Conservation (phyloP, 2,329 filamentous ascomycete genomes). For the Sclerotinia minor region DNA sequence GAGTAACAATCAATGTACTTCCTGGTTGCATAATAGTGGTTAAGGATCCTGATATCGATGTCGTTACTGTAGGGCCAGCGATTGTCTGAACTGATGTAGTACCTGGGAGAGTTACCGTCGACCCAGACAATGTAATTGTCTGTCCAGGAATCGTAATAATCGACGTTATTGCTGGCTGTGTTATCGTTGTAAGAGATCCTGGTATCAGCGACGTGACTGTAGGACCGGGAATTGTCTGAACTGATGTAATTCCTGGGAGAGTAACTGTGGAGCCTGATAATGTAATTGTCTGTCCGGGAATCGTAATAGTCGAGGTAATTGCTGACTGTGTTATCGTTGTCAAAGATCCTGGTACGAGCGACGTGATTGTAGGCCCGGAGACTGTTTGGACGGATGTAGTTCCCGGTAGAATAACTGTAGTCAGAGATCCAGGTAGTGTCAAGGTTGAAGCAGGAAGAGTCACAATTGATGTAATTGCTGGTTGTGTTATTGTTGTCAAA, state of each 20-base stretch:
- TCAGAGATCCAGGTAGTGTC: slow-evolving; percentile 13
- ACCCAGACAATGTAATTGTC: background rate
- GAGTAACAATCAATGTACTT: slow-evolving; percentile 22
- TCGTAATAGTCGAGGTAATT: background rate
- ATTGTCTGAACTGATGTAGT: slow-evolving; percentile 10
- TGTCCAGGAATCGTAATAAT: background rate
- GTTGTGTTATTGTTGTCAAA: slow-evolving; percentile 24
- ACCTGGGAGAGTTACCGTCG: background rate
- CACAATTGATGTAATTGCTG: slow-evolving; percentile 25
- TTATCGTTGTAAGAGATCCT: slow-evolving; percentile 26
- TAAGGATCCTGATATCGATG: slow-evolving; percentile 24
- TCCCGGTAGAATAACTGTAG: background rate
- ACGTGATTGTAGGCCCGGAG: too few species aligned
- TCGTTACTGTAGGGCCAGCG: slow-evolving; percentile 25
- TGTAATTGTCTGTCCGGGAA: background rate
- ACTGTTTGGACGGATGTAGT: background rate
- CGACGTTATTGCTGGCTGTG: slow-evolving; percentile 23
- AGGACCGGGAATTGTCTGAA: slow-evolving; percentile 16
- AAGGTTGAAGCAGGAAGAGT: background rate
- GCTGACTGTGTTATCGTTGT: slow-evolving; percentile 25
- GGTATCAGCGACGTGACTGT: slow-evolving; percentile 27
- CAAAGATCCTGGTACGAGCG: slow-evolving; percentile 23
- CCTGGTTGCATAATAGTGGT: slow-evolving; percentile 25
- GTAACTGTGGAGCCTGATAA: background rate
- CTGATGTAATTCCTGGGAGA: background rate